A percentile compares a stretch with the other conserved stretches of the same genome.
phyloP scores from a whole-genome alignment of 176 grass and related monocot genomes.

The Phyllostachys edulis region DNA sequence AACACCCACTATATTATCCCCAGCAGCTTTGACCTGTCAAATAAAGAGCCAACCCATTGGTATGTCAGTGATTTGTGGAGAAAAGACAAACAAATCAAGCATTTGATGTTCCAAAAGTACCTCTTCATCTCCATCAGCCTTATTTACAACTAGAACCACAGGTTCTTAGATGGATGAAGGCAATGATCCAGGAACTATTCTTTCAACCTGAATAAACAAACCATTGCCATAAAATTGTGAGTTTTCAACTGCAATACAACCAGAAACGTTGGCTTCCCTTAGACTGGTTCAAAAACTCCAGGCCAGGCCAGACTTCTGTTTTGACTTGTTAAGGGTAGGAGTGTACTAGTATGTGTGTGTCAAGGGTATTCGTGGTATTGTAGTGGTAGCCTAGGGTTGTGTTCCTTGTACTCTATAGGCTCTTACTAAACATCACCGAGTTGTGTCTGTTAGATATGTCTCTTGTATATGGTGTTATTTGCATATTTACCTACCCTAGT shows the following conservation, averaged over 20 bases:
- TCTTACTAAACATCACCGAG: too few species aligned
- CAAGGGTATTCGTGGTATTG: background rate
- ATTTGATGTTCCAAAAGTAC: slow-evolving; percentile 33
- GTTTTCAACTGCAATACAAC: background rate
- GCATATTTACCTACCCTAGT: too few species aligned
- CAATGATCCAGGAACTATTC: slow-evolving; percentile 73
- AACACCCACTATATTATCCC: slow-evolving; percentile 88
- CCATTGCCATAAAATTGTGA: slow-evolving; percentile 17
- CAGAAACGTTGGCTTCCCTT: background rate
- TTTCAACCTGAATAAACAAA: slow-evolving; percentile 69
- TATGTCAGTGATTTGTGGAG: background rate
- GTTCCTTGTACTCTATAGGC: background rate
- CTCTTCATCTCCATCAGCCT: slow-evolving; percentile 98
- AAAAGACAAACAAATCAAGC: slow-evolving; percentile 8
- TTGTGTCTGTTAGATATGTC: too few species aligned
- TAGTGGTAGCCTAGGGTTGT: background rate
- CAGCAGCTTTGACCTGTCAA: slow-evolving; percentile 82
- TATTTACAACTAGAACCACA: slow-evolving; percentile 83
- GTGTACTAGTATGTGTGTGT: background rate
- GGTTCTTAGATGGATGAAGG: slow-evolving; percentile 54
- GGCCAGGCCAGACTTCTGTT: background rate
- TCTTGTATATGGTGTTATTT: too few species aligned
- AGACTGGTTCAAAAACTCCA: background rate
- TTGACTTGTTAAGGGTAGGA: background rate
- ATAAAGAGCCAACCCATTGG: slow-evolving; percentile 7